Conservation (phyloP, 1,284 basidiomycete genomes). For the Cryptococcus neoformans region DNA sequence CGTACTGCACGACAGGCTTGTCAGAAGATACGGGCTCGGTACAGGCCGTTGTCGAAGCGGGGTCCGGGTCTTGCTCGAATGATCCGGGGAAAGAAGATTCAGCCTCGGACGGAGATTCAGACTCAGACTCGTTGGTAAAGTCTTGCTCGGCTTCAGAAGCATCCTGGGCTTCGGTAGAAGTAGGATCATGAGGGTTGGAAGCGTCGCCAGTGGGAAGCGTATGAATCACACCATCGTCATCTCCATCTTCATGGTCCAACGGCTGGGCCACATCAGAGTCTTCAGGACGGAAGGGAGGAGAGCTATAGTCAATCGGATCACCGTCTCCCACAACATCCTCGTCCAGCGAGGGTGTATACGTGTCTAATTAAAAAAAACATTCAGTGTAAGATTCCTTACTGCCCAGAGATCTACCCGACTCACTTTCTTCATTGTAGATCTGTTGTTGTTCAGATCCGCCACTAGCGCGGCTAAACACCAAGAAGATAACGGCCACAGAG, state of each 20-base stretch:
- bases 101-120: background rate
- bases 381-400: too few species aligned
- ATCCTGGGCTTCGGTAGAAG: slow-evolving; percentile 20
- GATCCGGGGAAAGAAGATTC: slow-evolving; percentile 27
- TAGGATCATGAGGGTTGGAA: slow-evolving; percentile 26
- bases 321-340: slow-evolving; percentile 15
- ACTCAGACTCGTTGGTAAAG: slow-evolving; percentile 36
- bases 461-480: slow-evolving; percentile 14
- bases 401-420: slow-evolving; percentile 3
- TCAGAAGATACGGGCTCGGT: slow-evolving; percentile 55
- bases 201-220: slow-evolving; percentile 22
- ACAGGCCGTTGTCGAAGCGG: slow-evolving; percentile 55
- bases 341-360: slow-evolving; percentile 34
- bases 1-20: slow-evolving; percentile 74
- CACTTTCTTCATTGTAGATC: slow-evolving; percentile 28
- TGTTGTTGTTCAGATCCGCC: slow-evolving; percentile 4
- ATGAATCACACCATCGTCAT: background rate
- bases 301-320: slow-evolving; percentile 34
- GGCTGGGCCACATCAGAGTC: slow-evolving; percentile 22
- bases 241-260: slow-evolving; percentile 15
- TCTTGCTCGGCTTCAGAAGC: slow-evolving; percentile 25
- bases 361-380: slow-evolving; percentile 10
- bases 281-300: slow-evolving; percentile 43
- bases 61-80: slow-evolving; percentile 47
- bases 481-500: slow-evolving; percentile 21